Evolutionary conservation across 345 rosid species (phyloP), one percentile per base, ranked within the genome.

Genomic region (Syzygium aqueum): DNA sequence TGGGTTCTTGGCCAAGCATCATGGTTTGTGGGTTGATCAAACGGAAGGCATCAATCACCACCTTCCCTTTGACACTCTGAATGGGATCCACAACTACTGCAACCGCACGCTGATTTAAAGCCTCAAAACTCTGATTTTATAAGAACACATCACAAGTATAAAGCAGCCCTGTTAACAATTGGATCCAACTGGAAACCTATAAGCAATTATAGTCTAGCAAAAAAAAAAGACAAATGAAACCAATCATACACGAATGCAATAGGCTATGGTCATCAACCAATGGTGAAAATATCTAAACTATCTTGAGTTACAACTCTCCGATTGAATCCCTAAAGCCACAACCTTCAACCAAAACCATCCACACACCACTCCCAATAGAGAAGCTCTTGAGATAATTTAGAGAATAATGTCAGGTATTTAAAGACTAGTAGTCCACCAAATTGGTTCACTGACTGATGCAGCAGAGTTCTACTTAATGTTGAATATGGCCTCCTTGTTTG

Each of bases 1-100:
- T 92, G 27, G 99, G 99, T 89, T 97, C 99, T 90, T 97, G 99
- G 86, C 99, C 99, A 92, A 97, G 99, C 99, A 97, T 97, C 97
- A 97, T 97, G 49, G 99, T 97, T 86, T 96, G 99, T 12, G 99
- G 99, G 86, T 96, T 97, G 84, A 97, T 97, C 84, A 97, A 91
- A 49, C 99, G 99, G 89, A 97, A 97, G 7, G 99, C 99, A 92
- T 97, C 99, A 90, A 97, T 97, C 87, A 97, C 99, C 89, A 97
- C 99, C 90, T 97, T 96, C 53, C 99, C 99, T 90, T 96, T 95
- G 23, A 98, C 99, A 87, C 99, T 96, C 89, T 98, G 99, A 89
- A 96, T 98, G 11, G 99, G 99, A 89, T 98, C 99, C 85, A 98
- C 99, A 82, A 98, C 99, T 87, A 98, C 99, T 33, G 99, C 99